Evolutionary conservation across 495 filamentous ascomycete genomes (phyloP), one percentile per base, ranked within the genome.

Genomic region (Oleoguttula mirabilis): DNA sequence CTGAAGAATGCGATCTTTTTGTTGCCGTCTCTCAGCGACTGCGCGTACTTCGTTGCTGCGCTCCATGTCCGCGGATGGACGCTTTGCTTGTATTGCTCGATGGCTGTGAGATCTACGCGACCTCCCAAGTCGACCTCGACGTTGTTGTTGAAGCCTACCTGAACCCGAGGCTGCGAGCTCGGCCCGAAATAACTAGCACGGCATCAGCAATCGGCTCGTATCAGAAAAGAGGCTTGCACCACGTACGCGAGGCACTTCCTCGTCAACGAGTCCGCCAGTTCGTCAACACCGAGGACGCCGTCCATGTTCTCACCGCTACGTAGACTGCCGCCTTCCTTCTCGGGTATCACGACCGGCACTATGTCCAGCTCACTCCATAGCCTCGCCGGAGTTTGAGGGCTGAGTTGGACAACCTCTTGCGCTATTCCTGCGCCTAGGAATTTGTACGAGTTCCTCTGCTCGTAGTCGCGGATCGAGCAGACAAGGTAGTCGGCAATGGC

Each of bases 231-330:
- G n/a, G n/a, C n/a, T n/a, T 19, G 85, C 86, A 41, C 86, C 86
- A 17, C 86, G 41, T 55, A 80, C 77, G 78, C 72, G 32, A 85
- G 71, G 55, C 80, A 85, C 65, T 88, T 88, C 21, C 84, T 70
- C 2, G 77, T 79, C 75, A 88, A 83, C 0, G 82, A 82, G 54
- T 93, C 85, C 2, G 85, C 83, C 59, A 88, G 80, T 54, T 93
- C 85, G 47, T 88, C 85, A 10, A 85, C 70, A 27, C 69, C 60
- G 49, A 73, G 76, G 5, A 61, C 10, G 15, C 11, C 20, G 23
- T 22, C 19, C 3, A 25, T 19, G 10, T 24, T 34, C 8, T 11
- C 10, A 10, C 27, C 36, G 30, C 19, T 50, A 38, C 16, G 31
- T 6, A 25, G n/a, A n/a, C n/a, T 8, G n/a, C 42, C 16, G 6